Conservation (phyloP, 176 grass and related monocot species). For the Phoenix dactylifera region DNA sequence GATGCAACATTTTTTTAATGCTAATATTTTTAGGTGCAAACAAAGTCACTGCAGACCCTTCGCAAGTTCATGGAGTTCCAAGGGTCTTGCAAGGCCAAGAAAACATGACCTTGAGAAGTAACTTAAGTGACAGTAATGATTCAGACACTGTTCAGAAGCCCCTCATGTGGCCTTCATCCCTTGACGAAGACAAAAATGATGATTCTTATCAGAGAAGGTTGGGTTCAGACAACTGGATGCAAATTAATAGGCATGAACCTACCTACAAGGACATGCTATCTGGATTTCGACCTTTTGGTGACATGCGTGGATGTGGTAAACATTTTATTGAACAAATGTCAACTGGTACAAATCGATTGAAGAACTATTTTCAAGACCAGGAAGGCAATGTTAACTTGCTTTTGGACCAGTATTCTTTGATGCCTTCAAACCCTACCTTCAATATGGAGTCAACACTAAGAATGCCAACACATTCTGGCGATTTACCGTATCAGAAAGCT, state of each 20-base stretch:
- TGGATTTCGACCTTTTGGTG: conserved; percentile 26
- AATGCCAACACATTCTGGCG: conserved; percentile 14
- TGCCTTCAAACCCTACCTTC: conserved; percentile 28
- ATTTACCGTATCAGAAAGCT: conserved; percentile 28
- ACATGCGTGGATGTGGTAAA: conserved; percentile 34
- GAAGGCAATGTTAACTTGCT: conserved; percentile 21
- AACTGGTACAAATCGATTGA: conserved; percentile 24
- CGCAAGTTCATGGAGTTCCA: conserved; percentile 40
- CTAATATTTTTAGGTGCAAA: conserved; percentile 21
- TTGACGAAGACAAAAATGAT: conserved; percentile 25
- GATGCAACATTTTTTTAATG: not conserved
- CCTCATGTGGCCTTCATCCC: conserved; percentile 49
- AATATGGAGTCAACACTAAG: conserved; percentile 39
- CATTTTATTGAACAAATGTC: conserved; percentile 43
- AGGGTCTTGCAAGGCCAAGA: conserved; percentile 78
- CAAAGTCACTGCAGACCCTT: conserved; percentile 37
- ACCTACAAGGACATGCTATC: conserved; percentile 36
- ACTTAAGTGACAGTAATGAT: conserved; percentile 40
- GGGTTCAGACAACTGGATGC: conserved; percentile 40
- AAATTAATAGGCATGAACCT: conserved; percentile 39
- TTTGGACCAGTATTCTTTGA: conserved; percentile 34
- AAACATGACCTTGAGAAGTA: conserved; percentile 46
- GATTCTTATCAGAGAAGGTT: conserved; percentile 34
- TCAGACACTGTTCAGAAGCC: conserved; percentile 60
- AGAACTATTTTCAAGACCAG: conserved; percentile 41